Percentiles rank a stretch among this genome's conserved stretches.
Conservation (phyloP, 2,329 filamentous ascomycete species). For the Alternaria dauci region DNA sequence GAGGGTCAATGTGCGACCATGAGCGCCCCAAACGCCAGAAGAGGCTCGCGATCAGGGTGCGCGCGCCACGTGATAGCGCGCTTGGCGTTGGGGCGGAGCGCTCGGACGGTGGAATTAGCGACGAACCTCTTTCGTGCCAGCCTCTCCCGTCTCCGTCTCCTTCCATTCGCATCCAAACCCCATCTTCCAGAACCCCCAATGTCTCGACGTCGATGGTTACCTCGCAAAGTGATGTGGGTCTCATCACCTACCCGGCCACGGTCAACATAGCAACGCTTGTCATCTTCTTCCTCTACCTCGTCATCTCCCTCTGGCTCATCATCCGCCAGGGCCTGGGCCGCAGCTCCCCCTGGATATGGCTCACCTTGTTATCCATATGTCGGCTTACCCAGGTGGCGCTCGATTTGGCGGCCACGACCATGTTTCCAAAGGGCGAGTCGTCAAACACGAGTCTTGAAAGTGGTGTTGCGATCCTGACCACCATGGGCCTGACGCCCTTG, state of each 20-base stretch:
- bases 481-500: slow-evolving; percentile 46
- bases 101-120: slow-evolving; percentile 20
- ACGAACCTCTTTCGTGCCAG: slow-evolving; percentile 7
- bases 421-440: slow-evolving; percentile 30
- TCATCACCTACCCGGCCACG: slow-evolving; percentile 34
- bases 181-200: slow-evolving; percentile 20
- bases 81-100: slow-evolving; percentile 19
- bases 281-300: slow-evolving; percentile 44
- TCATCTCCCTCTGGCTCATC: slow-evolving; percentile 40
- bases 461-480: slow-evolving; percentile 49
- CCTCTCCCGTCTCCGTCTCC: slow-evolving; percentile 2
- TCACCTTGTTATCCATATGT: slow-evolving; percentile 42
- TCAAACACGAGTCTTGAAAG: slow-evolving; percentile 42
- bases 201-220: slow-evolving; percentile 35
- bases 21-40: slow-evolving; percentile 5
- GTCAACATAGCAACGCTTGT: slow-evolving; percentile 48
- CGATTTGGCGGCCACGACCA: slow-evolving; percentile 46
- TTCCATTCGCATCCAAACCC: slow-evolving; percentile 4
- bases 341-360: slow-evolving; percentile 47
- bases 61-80: slow-evolving; percentile 15
- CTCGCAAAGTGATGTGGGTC: slow-evolving; percentile 5
- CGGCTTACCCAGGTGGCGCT: slow-evolving; percentile 47
- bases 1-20: background rate
- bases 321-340: slow-evolving; percentile 45
- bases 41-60: slow-evolving; percentile 5